These are phyloP conservation scores for Pelargonium nanum DNA, from an alignment of 345 rosid genomes.

Conservation along the genomic window DNA sequence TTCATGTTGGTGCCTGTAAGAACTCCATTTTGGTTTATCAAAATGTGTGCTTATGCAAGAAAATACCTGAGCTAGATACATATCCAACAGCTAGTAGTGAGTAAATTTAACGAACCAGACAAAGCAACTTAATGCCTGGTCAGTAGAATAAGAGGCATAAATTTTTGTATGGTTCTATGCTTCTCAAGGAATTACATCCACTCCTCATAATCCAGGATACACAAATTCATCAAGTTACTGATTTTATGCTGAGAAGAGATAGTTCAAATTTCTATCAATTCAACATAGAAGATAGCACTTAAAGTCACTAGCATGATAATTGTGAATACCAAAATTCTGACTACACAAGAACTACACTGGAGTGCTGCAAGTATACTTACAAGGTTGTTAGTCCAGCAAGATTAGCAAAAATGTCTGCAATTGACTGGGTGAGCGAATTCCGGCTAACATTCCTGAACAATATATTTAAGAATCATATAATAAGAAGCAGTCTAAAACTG, in stretches of 20 bases:
- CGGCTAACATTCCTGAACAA: constrained; percentile 60
- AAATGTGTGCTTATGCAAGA: no score
- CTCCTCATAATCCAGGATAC: neutral
- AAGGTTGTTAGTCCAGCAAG: constrained; percentile 39
- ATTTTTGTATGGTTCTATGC: neutral
- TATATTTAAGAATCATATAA: constrained; percentile 7
- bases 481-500: constrained; percentile 1
- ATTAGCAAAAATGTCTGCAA: constrained; percentile 63
- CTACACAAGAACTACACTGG: neutral
- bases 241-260: no score
- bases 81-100: no score
- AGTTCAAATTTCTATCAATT: neutral
- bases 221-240: neutral
- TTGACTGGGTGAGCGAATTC: constrained; percentile 57
- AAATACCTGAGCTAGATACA: no score
- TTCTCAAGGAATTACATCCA: neutral
- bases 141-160: neutral
- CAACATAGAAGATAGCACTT: neutral
- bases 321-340: neutral
- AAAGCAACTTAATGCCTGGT: neutral
- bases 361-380: constrained; percentile 58
- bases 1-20: no score
- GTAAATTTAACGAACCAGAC: neutral
- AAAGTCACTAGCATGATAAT: neutral
- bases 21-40: no score